Evolutionary conservation across 805 yeast species (phyloP), one percentile per base, ranked within the genome.

Genomic region (Wickerhamomyces tratensis): DNA sequence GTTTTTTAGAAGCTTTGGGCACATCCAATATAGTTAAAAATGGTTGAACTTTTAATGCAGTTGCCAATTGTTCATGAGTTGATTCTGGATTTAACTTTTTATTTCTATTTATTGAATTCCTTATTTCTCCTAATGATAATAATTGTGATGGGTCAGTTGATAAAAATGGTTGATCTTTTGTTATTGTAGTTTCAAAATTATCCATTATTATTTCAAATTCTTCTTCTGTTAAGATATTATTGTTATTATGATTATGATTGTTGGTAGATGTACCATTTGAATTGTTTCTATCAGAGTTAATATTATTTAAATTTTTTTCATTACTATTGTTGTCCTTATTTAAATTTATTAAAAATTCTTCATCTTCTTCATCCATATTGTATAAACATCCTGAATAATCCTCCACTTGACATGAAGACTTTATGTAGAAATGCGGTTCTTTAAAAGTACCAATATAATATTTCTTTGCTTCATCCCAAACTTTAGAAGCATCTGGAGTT

Each of bases 341-440:
- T 42, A 72, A 51, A 11, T 66, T 57, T 4, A 54, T 59, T 40
- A 87, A 62, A 54, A 82, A 91, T 44, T 61, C 76, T 33, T 79
- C 94, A 62, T 93, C 98, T 7, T 53, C 71, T 60, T 91, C 98
- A 63, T 93, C 98, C 84, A 93, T 77, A 62, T 81, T 81, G 63
- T 89, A 93, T 15, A 79, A 79, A 38, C 83, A 78, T 1, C 97
- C 96, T 15, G 79, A 71, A 25, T 95, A 85, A 58, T 93, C 98
- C 56, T 93, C 98, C n/a, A 91, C 93, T 0, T 96, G 91, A 6
- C 96, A 94, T 36, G 95, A 84, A 52, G 86, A 86, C 52, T 87
- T 82, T 43, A 93, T 85, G 58, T 88, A 91, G 10, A 84, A 70
- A 20, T 77, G 77, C 0, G 98, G 96, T 47, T 79, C 81, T 5